Evolutionary conservation across 352 stramenopile genomes (phyloP).

Genomic region (Pythium dissimile): DNA sequence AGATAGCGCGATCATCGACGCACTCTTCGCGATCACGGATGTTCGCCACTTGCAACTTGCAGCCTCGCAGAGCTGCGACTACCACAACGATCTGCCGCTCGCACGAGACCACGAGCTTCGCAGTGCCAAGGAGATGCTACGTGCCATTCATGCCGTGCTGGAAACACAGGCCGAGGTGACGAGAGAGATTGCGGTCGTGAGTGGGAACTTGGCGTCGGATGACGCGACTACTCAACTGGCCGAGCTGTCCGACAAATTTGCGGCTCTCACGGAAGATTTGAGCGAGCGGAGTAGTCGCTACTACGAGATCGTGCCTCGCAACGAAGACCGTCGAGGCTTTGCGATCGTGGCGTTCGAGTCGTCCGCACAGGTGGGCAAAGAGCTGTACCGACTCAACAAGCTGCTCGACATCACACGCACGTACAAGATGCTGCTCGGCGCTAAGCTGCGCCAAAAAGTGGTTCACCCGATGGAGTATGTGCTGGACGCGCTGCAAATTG

Average conservation of each 20-base stretch:
- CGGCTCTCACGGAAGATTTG: conserved; percentile 46
- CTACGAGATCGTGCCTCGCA: conserved; percentile 70
- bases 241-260: conserved; percentile 40
- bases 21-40: conserved; percentile 64
- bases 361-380: conserved; percentile 43
- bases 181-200: conserved; percentile 37
- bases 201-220: conserved; percentile 35
- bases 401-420: conserved; percentile 60
- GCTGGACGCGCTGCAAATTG: conserved; percentile 59
- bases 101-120: conserved; percentile 51
- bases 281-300: conserved; percentile 68
- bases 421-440: conserved; percentile 68
- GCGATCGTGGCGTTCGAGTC: conserved; percentile 54
- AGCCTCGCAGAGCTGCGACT: conserved; percentile 40
- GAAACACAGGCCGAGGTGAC: conserved; percentile 39
- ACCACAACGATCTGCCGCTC: conserved; percentile 41
- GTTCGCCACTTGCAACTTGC: conserved; percentile 62
- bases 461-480: conserved; percentile 67
- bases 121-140: conserved; percentile 34
- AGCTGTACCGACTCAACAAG: conserved; percentile 51
- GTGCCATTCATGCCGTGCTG: conserved; percentile 39
- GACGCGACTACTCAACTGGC: conserved; percentile 30
- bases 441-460: conserved; percentile 30
- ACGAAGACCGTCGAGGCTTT: conserved; percentile 46
- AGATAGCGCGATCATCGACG: conserved; percentile 28